Evolutionary conservation across 2,329 filamentous ascomycete species (phyloP), one percentile per base, ranked within the genome.

Genomic region (Aspergillus sp.): DNA sequence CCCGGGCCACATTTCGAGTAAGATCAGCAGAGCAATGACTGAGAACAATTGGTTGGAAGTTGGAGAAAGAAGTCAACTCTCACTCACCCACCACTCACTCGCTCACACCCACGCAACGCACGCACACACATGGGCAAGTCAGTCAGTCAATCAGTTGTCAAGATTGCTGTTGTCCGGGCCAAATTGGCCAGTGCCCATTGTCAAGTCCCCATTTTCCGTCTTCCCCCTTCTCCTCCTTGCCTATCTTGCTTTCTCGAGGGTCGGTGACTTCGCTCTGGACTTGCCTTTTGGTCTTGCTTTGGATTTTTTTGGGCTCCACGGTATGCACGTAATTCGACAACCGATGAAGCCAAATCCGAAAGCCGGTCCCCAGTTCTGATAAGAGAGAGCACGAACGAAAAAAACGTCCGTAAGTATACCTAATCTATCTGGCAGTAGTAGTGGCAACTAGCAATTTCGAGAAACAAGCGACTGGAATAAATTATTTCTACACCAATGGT

Each of bases 11-110:
- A 25, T 41, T 58, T 62, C 47, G 57, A 63, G 61, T 60, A 60
- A 60, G 58, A 63, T 63, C 61, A 60, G 58, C 60, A 57, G 12
- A 15, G 30, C 19, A 45, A 55, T 19, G 30, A 36, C 38, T 17
- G 36, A 28, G 23, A 36, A 19, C 23, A 39, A 39, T 53, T 52
- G 49, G 49, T 52, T 41, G 36, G 19, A 39, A 25, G 38, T 36
- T 39, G 50, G 23, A 53, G 23, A 53, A 45, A 45, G 19, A 21
- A 45, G 17, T 45, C 41, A 45, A 45, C 41, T 19, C 10, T 19
- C 41, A 21, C 19, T 45, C 30, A 12, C 41, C 4, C 30, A 12
- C 30, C 28, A 45, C 41, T 19, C 39, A 21, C 10, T 43, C 30
- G 4, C 17, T 32, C 30, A 13, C 32, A 36, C 32, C 32, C 32